Evolutionary conservation across 192 early-diverging fungal genomes (phyloP).

Genomic region (Pilaira anomala): DNA sequence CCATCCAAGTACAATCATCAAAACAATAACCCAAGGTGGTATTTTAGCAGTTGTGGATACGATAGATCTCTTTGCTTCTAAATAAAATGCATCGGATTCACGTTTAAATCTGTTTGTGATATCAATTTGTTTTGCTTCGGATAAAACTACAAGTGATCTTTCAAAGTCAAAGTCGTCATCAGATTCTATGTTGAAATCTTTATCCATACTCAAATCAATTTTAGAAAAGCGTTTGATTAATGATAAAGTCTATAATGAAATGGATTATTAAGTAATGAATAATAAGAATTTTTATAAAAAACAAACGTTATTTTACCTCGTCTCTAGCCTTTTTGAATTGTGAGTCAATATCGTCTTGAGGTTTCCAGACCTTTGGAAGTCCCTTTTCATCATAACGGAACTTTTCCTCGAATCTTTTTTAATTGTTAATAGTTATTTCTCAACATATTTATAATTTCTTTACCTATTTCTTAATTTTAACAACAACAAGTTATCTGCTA

Average conservation of each 20-base stretch:
- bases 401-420: slow-evolving; percentile 74
- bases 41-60: slow-evolving; percentile 84
- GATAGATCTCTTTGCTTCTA: slow-evolving; percentile 95
- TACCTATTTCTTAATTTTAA: slow-evolving; percentile 66
- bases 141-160: slow-evolving; percentile 59
- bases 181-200: slow-evolving; percentile 36
- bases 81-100: slow-evolving; percentile 86
- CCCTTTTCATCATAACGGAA: slow-evolving; percentile 95
- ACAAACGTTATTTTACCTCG: slow-evolving; percentile 35
- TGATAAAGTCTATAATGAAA: slow-evolving; percentile 39
- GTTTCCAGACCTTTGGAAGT: slow-evolving; percentile 92
- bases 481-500: slow-evolving; percentile 79
- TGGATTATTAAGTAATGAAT: neutral
- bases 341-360: slow-evolving; percentile 91
- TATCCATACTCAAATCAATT: slow-evolving; percentile 56
- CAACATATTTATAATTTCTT: neutral
- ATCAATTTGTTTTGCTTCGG: slow-evolving; percentile 60
- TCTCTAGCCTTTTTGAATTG: slow-evolving; percentile 75
- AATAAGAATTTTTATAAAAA: too few relatives aligned
- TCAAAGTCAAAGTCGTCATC: slow-evolving; percentile 57
- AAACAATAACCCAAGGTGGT: slow-evolving; percentile 80
- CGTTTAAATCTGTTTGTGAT: slow-evolving; percentile 79
- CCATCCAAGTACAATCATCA: slow-evolving; percentile 87
- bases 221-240: slow-evolving; percentile 72
- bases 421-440: too few relatives aligned